These are phyloP conservation scores for Daedalea quercina DNA, from an alignment of 768 basidiomycete genomes.

Conservation along the genomic window DNA sequence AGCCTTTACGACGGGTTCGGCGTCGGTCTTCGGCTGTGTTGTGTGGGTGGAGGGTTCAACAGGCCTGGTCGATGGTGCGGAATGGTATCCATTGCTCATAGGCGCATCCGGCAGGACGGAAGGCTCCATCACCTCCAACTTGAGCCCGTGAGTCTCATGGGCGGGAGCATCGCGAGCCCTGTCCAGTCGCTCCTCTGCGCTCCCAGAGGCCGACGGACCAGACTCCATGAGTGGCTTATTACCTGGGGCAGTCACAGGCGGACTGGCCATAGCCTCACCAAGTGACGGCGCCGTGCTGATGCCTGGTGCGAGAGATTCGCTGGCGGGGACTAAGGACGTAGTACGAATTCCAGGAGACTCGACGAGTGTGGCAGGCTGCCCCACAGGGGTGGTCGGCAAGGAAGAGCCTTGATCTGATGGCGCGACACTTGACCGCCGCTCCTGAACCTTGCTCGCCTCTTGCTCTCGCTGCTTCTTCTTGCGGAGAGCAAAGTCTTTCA, in stretches of 20 bases:
- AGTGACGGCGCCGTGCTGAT: not conserved
- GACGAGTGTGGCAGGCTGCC: not conserved
- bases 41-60: not conserved
- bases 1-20: not conserved
- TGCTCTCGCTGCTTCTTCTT: constrained; percentile 49
- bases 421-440: not conserved
- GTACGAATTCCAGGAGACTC: not conserved
- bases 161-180: not conserved
- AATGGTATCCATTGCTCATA: not conserved
- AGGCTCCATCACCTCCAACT: constrained; percentile 5
- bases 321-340: not conserved
- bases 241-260: not conserved
- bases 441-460: not conserved
- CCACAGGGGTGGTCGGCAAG: not conserved
- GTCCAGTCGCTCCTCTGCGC: not conserved
- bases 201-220: not conserved
- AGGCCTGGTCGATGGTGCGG: not conserved
- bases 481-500: constrained; percentile 51
- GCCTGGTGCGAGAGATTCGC: not conserved
- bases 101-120: not conserved
- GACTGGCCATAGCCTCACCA: too few species aligned
- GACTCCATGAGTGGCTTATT: not conserved
- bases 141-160: not conserved
- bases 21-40: not conserved
- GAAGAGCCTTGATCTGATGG: not conserved